A percentile compares a stretch with the other conserved stretches of the same genome.
Conservation (phyloP, 73 alveolate species). For the Paramecium octaurelia region DNA sequence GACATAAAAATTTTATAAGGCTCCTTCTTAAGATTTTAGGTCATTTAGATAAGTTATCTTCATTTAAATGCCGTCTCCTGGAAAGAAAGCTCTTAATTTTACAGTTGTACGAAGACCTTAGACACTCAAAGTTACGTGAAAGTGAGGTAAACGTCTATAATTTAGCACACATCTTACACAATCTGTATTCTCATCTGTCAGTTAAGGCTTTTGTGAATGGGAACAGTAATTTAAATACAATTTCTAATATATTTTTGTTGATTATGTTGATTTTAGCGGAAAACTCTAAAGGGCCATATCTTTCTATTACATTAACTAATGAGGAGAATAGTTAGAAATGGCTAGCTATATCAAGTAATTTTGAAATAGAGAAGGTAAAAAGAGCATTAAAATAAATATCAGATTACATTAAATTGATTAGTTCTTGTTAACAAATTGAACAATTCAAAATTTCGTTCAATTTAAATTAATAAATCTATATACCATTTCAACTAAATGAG, state of each 20-base stretch:
- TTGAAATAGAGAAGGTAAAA: background rate
- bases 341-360: background rate
- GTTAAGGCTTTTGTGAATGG: background rate
- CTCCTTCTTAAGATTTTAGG: background rate
- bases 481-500: background rate
- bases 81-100: background rate
- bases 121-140: background rate
- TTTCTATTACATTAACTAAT: background rate
- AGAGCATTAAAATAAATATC: background rate
- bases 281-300: background rate
- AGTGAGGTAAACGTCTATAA: background rate
- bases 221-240: background rate
- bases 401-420: background rate
- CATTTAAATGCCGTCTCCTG: background rate
- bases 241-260: background rate
- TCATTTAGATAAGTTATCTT: background rate
- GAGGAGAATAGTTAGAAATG: background rate
- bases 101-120: background rate
- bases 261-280: background rate
- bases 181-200: background rate
- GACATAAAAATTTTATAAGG: background rate
- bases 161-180: background rate
- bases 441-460: background rate
- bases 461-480: background rate
- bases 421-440: background rate